phyloP scores from a whole-genome alignment of 139 green algal species.

The Chlamydomonas schloesseri region DNA sequence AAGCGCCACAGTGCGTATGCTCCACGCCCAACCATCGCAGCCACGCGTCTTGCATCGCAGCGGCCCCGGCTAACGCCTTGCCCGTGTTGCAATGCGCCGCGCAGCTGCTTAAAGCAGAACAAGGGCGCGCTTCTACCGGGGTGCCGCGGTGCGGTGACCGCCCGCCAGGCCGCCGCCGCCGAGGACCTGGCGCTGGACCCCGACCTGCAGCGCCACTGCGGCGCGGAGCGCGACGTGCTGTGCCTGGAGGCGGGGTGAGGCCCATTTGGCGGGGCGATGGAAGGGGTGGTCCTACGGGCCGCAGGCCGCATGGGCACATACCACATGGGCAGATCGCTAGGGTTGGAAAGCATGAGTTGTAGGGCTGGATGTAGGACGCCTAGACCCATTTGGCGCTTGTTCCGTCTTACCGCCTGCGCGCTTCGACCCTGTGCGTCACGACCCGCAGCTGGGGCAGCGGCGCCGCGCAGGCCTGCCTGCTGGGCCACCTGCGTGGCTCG shows the following conservation, averaged over 20 bases:
- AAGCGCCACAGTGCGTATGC: too few relatives aligned
- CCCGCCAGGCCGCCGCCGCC: constrained; percentile 44
- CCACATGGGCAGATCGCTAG: too few relatives aligned
- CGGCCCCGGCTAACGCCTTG: too few relatives aligned
- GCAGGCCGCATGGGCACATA: too few relatives aligned
- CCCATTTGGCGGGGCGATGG: too few relatives aligned
- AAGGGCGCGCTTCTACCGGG: constrained; percentile 37
- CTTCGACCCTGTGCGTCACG: too few relatives aligned
- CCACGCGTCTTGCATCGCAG: too few relatives aligned
- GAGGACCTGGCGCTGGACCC: constrained; percentile 60
- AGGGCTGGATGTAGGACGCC: too few relatives aligned
- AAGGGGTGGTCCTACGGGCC: too few relatives aligned
- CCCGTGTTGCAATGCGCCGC: too few relatives aligned
- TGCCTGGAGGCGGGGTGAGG: constrained; percentile 52
- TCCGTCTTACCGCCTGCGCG: not conserved
- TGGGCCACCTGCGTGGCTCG: constrained; percentile 21
- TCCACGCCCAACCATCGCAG: too few relatives aligned
- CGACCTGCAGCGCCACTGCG: constrained; percentile 39
- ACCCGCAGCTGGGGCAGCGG: constrained; percentile 51
- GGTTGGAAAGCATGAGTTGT: too few relatives aligned
- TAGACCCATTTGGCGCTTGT: not conserved
- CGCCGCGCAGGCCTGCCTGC: constrained; percentile 49
- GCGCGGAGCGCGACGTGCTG: constrained; percentile 43
- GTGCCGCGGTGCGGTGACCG: constrained; percentile 35
- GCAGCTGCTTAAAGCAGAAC: constrained; percentile 48